Evolutionary conservation across 2,329 filamentous ascomycete genomes (phyloP), one percentile per base, ranked within the genome.

Genomic region (Fusarium sp.): DNA sequence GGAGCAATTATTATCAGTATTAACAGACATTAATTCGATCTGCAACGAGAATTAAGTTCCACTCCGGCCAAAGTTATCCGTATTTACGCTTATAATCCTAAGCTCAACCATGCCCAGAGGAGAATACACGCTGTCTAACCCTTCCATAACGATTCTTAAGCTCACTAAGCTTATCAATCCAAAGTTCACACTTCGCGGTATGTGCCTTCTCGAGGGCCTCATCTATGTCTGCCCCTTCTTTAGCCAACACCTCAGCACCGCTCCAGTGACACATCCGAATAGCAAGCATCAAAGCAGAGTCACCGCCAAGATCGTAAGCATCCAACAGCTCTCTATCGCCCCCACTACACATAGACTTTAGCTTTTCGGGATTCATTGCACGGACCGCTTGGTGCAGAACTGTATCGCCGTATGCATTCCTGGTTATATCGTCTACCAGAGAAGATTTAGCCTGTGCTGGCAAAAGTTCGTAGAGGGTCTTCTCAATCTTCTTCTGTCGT

Each of bases 121-220:
- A 5, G 5, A 35, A 20, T 0, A 35, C 0, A 0, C 31, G 17
- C 0, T 18, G 0, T 2, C 48, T 52, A 0, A 52, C n/a, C 9
- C n/a, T 35, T 2, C 17, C 31, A 36, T 35, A 52, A 0, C 12
- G n/a, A 8, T 0, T 15, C 0, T 15, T 3, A 2, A 52, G 48
- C 3, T 35, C 31, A 0, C 11, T 5, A 6, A 52, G 48, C 31
- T 52, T 52, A 6, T 26, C 31, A 1, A 36, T 26, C 48, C 48
- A 52, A 8, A 52, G 1, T 0, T 52, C 31, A 5, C 48, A 52
- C 6, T 11, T 24, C 6, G 5, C 31, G 0, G 1, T 4, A 24
- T 35, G 17, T 0, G 48, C 17, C 31, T 51, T 51, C 6, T 20
- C 12, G 0, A 51, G 9, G 0, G 49, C 49, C 1, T 38, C 33